These are phyloP conservation scores for Talaromyces sp. DNA, from an alignment of 2,329 filamentous ascomycete genomes.

Conservation along the genomic window DNA sequence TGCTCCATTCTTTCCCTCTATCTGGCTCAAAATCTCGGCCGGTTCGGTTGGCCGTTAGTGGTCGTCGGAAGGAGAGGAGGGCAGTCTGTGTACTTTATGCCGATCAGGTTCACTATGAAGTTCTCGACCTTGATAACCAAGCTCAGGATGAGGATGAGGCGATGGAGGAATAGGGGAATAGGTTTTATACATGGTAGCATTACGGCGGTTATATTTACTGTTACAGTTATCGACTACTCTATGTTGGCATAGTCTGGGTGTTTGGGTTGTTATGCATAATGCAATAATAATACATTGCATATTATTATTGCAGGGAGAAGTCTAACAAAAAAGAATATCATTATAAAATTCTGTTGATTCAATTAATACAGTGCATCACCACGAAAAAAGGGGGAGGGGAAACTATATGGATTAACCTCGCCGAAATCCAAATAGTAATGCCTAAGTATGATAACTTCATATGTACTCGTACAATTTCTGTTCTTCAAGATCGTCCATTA, in stretches of 20 bases:
- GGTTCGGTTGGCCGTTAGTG: conserved; percentile 49
- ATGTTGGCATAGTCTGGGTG: not conserved
- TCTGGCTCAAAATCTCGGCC: conserved; percentile 43
- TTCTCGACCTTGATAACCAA: conserved; percentile 51
- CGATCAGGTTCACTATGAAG: conserved; percentile 49
- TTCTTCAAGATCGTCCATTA: not conserved
- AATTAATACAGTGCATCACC: too few relatives aligned
- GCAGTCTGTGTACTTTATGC: conserved; percentile 52
- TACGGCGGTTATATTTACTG: not conserved
- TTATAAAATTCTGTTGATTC: not conserved
- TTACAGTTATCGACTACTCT: not conserved
- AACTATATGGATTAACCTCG: not conserved
- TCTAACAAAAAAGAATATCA: not conserved
- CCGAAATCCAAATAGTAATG: not conserved
- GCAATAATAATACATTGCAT: not conserved
- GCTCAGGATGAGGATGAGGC: conserved; percentile 23
- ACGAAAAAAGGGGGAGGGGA: too few relatives aligned
- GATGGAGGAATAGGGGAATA: conserved; percentile 1
- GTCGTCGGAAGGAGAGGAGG: conserved; percentile 47
- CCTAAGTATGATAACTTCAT: not conserved
- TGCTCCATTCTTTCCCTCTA: conserved; percentile 44
- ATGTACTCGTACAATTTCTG: not conserved
- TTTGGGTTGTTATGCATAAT: not conserved
- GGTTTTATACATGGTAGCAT: not conserved
- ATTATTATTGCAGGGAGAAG: not conserved